Base-by-base conservation (phyloP, 371 early-diverging fungal genomes). In the Actinomortierella wolfii region DNA sequence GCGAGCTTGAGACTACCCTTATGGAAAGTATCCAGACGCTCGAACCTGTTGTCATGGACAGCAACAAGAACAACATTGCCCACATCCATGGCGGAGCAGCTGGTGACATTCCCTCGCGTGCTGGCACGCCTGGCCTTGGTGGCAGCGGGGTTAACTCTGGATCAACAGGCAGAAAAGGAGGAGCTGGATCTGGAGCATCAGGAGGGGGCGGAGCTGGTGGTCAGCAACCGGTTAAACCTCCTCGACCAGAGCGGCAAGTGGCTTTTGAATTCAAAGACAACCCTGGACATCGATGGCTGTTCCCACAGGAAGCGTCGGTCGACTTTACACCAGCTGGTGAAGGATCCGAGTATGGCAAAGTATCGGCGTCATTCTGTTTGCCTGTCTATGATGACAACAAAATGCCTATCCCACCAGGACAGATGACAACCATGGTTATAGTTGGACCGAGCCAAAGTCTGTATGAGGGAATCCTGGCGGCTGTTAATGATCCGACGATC, bases 241-340 rank as follows among this genome's bases (percentile, higher is more conserved):
- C 55, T 3, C 51, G 60, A 17, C 74, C 74, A 24, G 54, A 51
- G 29, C 42, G 63, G 18, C 74, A 73, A 42, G 51, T 73, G 3
- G 57, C 57, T 24, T 73, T 73, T 34, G 74, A 73, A 21, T 73
- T 73, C 43, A 73, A 61, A n/a, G 74, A 73, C 18, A 67, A 62
- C 34, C 64, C 67, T 8, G 67, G 67, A 13, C 55, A 47, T n/a
- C 60, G 64, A 2, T 73, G 74, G 74, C 54, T 73, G 11, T 73
- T 73, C 26, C 74, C 74, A 1, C 56, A 56, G 14, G 74, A 73
- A 20, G 52, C 74, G 0, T 73, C 74, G 3, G 17, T 73, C 26
- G 74, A 73, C 26, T 45, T 62, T n/a, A 46, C 59, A 23, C 51
- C 57, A 9, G 53, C 56, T 5, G 34, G 34, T 6, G 64, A 66